A percentile compares a stretch with the other conserved stretches of the same genome.
These are phyloP conservation scores for Taphrina flavorubra DNA, from an alignment of 1,139 yeast genomes.

Conservation along the genomic window DNA sequence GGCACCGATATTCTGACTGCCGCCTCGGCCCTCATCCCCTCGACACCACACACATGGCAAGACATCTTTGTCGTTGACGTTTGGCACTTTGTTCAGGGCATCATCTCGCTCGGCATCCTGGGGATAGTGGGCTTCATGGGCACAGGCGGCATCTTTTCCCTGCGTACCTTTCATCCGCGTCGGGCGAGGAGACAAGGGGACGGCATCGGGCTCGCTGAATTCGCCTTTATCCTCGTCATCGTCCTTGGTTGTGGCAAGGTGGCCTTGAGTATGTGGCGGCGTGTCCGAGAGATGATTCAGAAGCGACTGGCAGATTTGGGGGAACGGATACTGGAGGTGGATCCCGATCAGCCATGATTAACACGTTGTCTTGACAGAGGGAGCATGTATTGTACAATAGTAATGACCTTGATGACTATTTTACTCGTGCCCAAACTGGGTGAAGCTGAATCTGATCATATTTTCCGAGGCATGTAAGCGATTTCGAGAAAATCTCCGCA, in stretches of 20 bases:
- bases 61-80: constrained; percentile 32
- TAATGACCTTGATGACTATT: neutral
- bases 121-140: constrained; percentile 36
- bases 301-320: constrained; percentile 23
- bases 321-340: constrained; percentile 31
- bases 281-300: constrained; percentile 15
- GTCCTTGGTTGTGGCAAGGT: constrained; percentile 33
- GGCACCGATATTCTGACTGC: constrained; percentile 33
- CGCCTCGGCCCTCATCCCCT: constrained; percentile 29
- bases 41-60: constrained; percentile 21
- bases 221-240: constrained; percentile 27
- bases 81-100: constrained; percentile 35
- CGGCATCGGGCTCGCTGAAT: constrained; percentile 26
- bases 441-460: too few relatives aligned
- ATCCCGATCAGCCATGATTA: constrained; percentile 18
- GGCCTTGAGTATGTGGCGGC: constrained; percentile 19
- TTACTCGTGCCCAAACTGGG: too few relatives aligned
- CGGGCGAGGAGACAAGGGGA: constrained; percentile 16
- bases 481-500: too few relatives aligned
- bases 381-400: too few relatives aligned
- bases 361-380: too few relatives aligned
- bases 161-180: constrained; percentile 33
- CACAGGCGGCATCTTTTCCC: constrained; percentile 34
- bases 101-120: constrained; percentile 33
- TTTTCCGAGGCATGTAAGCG: too few relatives aligned